Evolutionary conservation across 192 early-diverging fungal genomes (phyloP), one percentile per base, ranked within the genome.

Genomic region (Mortierella antarctica): DNA sequence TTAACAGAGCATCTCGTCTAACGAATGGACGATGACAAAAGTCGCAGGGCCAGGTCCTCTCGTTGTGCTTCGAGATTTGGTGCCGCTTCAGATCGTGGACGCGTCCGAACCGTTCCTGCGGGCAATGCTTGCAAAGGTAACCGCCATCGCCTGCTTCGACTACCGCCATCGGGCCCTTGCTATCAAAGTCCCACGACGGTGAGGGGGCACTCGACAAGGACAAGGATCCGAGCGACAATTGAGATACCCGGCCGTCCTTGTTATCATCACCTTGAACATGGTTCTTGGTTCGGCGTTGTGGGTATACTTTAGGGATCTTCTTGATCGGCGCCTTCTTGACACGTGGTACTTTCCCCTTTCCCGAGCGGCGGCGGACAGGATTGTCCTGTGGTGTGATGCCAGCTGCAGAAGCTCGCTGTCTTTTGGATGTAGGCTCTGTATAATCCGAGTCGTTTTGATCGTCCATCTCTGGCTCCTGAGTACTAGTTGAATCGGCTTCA

Each of bases 231-330:
- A 31, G 31, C 31, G 3, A 31, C 31, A 31, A 31, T 31, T 31
- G 31, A 31, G 31, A 31, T 3, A 31, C 31, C 31, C 3, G 31
- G 31, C 31, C 31, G 31, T 31, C 31, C 31, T 31, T 31, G 3
- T 31, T 31, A 31, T 31, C 31, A 31, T 31, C 31, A 31, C 31
- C 31, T 31, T 31, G 31, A 31, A 31, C 3, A 3, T 31, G 31
- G 31, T 31, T 31, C 18, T 48, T 66, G 23, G 73, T 49, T n/a
- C 31, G 39, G 9, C 74, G 67, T 2, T 52, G 67, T 39, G 74
- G 74, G 55, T 77, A 77, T 46, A 77, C 67, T 52, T 77, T 77
- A 44, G 67, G 74, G 10, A 47, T 50, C 55, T 47, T 62, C 21
- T 70, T 61, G 41, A 48, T 47, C 4, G 57, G 12, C 11, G 59